These are phyloP conservation scores for Petunia axillaris DNA, from an alignment of 257 asterid genomes.

Conservation along the genomic window DNA sequence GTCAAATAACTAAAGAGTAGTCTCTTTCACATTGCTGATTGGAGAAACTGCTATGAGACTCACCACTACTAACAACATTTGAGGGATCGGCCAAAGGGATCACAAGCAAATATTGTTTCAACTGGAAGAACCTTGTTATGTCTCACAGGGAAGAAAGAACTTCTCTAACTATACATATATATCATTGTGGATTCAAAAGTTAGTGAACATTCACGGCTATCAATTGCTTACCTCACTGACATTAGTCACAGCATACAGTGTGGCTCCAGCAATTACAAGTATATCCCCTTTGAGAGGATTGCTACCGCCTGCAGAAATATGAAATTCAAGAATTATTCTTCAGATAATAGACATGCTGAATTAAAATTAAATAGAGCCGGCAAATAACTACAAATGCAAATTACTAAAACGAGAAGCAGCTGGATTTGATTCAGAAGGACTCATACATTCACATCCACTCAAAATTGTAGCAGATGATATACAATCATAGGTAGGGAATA, in stretches of 20 bases:
- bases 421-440: neutral
- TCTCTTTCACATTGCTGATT: neutral
- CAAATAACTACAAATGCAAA: neutral
- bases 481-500: neutral
- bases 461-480: neutral
- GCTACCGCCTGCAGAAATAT: constrained; percentile 64
- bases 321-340: constrained; percentile 21
- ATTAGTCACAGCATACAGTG: constrained; percentile 81
- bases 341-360: neutral
- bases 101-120: neutral
- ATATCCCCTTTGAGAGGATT: constrained; percentile 81
- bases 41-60: no score
- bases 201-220: constrained; percentile 16
- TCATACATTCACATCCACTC: neutral
- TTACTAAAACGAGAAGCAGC: constrained; percentile 3
- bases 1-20: neutral
- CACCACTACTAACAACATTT: neutral
- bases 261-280: constrained; percentile 84
- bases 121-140: neutral
- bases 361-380: neutral
- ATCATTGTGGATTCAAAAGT: constrained; percentile 10
- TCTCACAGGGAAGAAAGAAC: neutral
- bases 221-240: constrained; percentile 76
- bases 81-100: neutral
- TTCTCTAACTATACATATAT: constrained; percentile 19